Conservation (phyloP, 441 rosid species). For the Corymbia citriodora region DNA sequence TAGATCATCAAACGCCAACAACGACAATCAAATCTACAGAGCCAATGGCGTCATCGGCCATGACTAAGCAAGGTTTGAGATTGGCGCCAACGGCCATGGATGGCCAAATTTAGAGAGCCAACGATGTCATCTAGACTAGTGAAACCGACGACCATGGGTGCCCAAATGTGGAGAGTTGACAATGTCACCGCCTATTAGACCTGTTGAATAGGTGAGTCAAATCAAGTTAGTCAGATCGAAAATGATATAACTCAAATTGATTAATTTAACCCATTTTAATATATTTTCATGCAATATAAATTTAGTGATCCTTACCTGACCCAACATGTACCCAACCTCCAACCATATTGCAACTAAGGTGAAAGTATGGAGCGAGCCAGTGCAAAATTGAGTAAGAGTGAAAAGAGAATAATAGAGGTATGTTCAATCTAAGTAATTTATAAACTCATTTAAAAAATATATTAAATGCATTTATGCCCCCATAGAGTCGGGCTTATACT, state of each 20-base stretch:
- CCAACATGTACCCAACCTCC: no score
- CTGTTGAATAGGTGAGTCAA: not conserved
- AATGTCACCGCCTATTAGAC: fast-evolving
- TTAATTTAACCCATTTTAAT: no score
- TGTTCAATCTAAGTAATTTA: not conserved
- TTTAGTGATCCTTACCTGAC: fast-evolving
- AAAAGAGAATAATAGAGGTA: no score
- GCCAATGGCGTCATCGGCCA: not conserved
- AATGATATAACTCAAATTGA: no score
- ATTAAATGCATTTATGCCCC: not conserved
- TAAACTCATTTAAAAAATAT: no score
- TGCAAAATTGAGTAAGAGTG: no score
- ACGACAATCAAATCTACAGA: not conserved
- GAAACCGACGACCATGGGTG: fast-evolving
- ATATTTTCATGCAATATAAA: not conserved
- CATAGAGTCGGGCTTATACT: not conserved
- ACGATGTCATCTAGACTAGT: fast-evolving
- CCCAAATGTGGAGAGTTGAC: fast-evolving
- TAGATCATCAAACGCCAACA: not conserved
- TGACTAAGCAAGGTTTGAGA: not conserved
- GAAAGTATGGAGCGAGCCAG: not conserved
- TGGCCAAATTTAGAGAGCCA: not conserved
- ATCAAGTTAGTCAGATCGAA: fast-evolving
- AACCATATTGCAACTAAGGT: not conserved
- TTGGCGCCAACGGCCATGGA: not conserved